These are phyloP conservation scores for Tuber umbilicatum DNA, from an alignment of 495 filamentous ascomycete species.

Conservation along the genomic window DNA sequence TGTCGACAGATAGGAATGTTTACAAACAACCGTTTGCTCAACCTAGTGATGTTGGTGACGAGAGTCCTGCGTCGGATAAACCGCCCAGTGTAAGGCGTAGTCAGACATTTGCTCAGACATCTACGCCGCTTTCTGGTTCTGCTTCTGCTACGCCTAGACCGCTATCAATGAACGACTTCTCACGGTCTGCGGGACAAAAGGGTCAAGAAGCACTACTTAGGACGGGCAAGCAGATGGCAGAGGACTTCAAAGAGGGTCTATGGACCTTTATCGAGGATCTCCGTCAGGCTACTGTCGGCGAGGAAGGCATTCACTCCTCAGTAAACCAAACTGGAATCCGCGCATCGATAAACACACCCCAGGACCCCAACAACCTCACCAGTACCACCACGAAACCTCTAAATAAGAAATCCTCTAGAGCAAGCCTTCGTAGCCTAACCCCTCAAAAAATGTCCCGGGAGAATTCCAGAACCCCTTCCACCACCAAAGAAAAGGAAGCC, in stretches of 20 bases:
- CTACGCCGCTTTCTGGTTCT: conserved; percentile 25
- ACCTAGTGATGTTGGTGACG: conserved; percentile 27
- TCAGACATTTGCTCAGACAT: conserved; percentile 28
- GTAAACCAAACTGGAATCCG: conserved; percentile 27
- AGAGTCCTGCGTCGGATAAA: not conserved
- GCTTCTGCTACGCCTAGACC: conserved; percentile 21
- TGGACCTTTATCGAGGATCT: conserved; percentile 97
- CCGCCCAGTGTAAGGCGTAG: conserved; percentile 18
- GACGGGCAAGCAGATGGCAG: conserved; percentile 79
- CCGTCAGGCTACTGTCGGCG: conserved; percentile 87
- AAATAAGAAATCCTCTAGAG: conserved; percentile 18
- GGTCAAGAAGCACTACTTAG: conserved; percentile 53
- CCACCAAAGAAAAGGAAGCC: conserved; percentile 15
- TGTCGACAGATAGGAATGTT: conserved; percentile 58
- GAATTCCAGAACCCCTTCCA: not conserved
- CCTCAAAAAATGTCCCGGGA: conserved; percentile 18
- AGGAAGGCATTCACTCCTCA: conserved; percentile 59
- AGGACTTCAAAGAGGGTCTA: conserved; percentile 80
- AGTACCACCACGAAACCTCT: not conserved
- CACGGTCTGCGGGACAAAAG: conserved; percentile 21
- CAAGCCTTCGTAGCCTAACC: conserved; percentile 24
- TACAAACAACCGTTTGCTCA: conserved; percentile 44
- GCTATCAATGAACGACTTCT: conserved; percentile 31
- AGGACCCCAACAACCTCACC: conserved; percentile 8
- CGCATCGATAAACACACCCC: conserved; percentile 21